Percentiles rank a stretch among this genome's conserved stretches.
phyloP scores from a whole-genome alignment of 108 stramenopile genomes.

The Skeletonema tropicum region DNA sequence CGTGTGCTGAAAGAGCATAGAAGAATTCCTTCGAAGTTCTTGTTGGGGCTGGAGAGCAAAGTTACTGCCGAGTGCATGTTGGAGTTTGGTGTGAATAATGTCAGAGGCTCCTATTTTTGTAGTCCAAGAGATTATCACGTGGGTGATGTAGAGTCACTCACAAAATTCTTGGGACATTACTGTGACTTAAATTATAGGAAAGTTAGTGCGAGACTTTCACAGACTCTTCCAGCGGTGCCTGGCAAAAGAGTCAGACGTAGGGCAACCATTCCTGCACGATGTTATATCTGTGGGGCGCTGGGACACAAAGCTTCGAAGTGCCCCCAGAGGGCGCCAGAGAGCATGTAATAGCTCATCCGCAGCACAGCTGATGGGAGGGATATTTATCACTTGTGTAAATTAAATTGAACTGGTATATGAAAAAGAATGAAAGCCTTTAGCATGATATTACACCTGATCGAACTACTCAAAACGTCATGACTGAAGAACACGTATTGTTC shows the following conservation, averaged over 20 bases:
- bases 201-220: conserved; percentile 23
- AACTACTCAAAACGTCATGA: not conserved
- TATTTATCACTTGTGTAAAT: conserved; percentile 1
- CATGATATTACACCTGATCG: not conserved
- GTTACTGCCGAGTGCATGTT: conserved; percentile 67
- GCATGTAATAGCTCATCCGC: not conserved
- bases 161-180: conserved; percentile 73
- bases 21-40: conserved; percentile 51
- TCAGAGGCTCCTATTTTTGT: conserved; percentile 65
- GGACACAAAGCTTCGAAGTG: conserved; percentile 44
- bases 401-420: not conserved
- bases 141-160: conserved; percentile 53
- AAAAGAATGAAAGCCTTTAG: not conserved
- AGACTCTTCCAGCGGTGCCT: conserved; percentile 19
- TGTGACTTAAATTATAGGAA: conserved; percentile 58
- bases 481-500: conserved; percentile 30
- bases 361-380: not conserved
- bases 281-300: conserved; percentile 44
- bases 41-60: conserved; percentile 62
- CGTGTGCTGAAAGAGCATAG: conserved; percentile 47
- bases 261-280: conserved; percentile 19
- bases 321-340: conserved; percentile 15
- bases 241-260: not conserved
- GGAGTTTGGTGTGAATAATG: conserved; percentile 65
- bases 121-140: conserved; percentile 44